Percentiles rank a stretch among this genome's conserved stretches.
phyloP scores from a whole-genome alignment of 2,329 filamentous ascomycete genomes.

The Exophiala viscosa region DNA sequence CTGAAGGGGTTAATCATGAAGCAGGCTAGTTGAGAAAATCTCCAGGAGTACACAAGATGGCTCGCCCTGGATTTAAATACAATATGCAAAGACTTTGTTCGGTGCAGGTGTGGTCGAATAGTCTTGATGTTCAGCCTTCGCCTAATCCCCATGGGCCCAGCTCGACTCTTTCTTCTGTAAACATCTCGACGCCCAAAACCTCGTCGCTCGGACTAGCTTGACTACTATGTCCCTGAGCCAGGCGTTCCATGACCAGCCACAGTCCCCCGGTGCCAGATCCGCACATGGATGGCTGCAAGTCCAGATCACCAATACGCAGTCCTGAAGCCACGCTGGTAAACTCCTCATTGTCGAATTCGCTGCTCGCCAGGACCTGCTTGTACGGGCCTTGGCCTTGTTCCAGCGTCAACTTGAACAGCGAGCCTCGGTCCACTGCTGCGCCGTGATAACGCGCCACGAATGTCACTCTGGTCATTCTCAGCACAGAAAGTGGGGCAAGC shows the following conservation, averaged over 20 bases:
- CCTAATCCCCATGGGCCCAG: slow-evolving; percentile 32
- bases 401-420: slow-evolving; percentile 65
- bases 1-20: slow-evolving; percentile 27
- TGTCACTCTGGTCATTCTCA: slow-evolving; percentile 59
- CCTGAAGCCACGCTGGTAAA: slow-evolving; percentile 66
- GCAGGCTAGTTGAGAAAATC: slow-evolving; percentile 15
- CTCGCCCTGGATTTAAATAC: too few species aligned
- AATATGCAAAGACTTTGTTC: too few species aligned
- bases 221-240: slow-evolving; percentile 35
- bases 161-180: slow-evolving; percentile 43
- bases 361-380: slow-evolving; percentile 58
- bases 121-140: slow-evolving; percentile 1
- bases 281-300: slow-evolving; percentile 64
- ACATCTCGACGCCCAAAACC: slow-evolving; percentile 40
- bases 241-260: slow-evolving; percentile 78
- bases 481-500: slow-evolving; percentile 48
- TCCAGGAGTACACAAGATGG: too few species aligned
- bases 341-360: slow-evolving; percentile 57
- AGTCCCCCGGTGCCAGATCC: slow-evolving; percentile 51
- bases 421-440: slow-evolving; percentile 20
- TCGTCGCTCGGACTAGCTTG: slow-evolving; percentile 34
- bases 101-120: too few species aligned
- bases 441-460: slow-evolving; percentile 51
- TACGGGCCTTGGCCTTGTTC: slow-evolving; percentile 70
- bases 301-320: slow-evolving; percentile 68